Base-by-base conservation (phyloP, 2,329 filamentous ascomycete genomes). In the Apiospora aurea region DNA sequence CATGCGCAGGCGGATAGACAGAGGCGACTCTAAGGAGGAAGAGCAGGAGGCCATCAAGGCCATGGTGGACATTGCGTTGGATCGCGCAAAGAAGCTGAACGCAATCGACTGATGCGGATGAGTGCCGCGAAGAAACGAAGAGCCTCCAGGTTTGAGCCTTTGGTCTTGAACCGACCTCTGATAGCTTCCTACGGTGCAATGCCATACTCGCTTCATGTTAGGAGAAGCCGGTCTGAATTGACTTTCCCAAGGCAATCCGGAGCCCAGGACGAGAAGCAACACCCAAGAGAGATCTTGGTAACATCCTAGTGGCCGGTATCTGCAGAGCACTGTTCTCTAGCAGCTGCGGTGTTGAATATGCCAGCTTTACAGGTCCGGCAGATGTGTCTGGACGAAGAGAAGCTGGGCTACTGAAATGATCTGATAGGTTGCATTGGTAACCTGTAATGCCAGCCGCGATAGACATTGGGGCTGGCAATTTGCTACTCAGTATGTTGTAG, bases 11-110 rank as follows among this genome's bases (percentile, higher is more conserved):
- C 87, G 95, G 70, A 97, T 97, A 78, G 88, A 87, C 21, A 85
- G 91, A 70, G 90, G 87, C 1, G 89, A 96, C 80, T 85, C 91
- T 69, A 82, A 85, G 34, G 85, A 85, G 21, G 95, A 98, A 83
- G 89, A 94, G 73, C 81, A 85, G 71, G 93, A 93, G 76, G 94
- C 90, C 7, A 92, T 97, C 69, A 87, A 92, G 92, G 95, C 95
- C 53, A 97, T 98, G 94, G 94, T 94, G 78, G 93, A 95, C 77
- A 98, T 98, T 79, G 95, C 95, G 43, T 88, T 89, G 69, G 94
- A 97, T 78, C 89, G 95, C 68, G 94, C 92, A 0, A 81, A 82
- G 44, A 97, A 95, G 81, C 81, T 94, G 51, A 72, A 72, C 26
- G 66, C 79, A 74, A 49, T 69, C 24, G 53, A 41, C 34, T 64